Evolutionary conservation across 2,329 filamentous ascomycete genomes (phyloP), one percentile per base, ranked within the genome.

Genomic region (Fusarium metavorans): DNA sequence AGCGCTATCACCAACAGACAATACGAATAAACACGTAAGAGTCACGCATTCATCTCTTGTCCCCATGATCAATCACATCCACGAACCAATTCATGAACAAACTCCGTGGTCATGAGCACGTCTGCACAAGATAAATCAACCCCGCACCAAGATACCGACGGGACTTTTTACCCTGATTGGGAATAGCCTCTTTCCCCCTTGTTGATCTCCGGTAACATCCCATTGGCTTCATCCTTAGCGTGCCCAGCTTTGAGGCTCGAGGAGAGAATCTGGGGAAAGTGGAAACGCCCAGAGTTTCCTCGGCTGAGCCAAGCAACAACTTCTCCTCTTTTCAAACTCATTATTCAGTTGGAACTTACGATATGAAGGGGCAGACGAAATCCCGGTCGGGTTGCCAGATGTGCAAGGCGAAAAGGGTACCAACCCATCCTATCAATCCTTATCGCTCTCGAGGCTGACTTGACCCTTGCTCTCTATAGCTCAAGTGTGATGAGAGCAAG

Each of bases 131-230:
- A 52, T 52, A 62, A 54, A 13, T 23, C 34, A 64, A 57, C 66
- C 68, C 71, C 58, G 71, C 50, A 48, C 50, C 6, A n/a, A 74
- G 50, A 66, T 69, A 72, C 32, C 23, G 20, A 16, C 16, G n/a
- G 62, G 72, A 70, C 58, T 67, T 75, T 75, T 74, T 74, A 25
- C 39, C 72, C 62, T 43, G 3, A 64, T 75, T 5, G 11, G 71
- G 72, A 48, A 72, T 72, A 75, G 72, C 63, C 50, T 64, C 54
- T 30, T 16, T 56, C 35, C 14, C 32, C 27, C 13, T 48, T 41
- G 43, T 25, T 30, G 59, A 74, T 74, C 64, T 48, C 20, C 20
- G 45, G 64, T 56, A 20, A 25, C 23, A 27, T 73, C 70, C 57
- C 5, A 73, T 73, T 73, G 70, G 70, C 18, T 32, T 54, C 50